Percentiles rank a stretch among this genome's conserved stretches.
Evolutionary conservation across 148 eudicot species (phyloP).

Genomic region (Beta vulgaris): DNA sequence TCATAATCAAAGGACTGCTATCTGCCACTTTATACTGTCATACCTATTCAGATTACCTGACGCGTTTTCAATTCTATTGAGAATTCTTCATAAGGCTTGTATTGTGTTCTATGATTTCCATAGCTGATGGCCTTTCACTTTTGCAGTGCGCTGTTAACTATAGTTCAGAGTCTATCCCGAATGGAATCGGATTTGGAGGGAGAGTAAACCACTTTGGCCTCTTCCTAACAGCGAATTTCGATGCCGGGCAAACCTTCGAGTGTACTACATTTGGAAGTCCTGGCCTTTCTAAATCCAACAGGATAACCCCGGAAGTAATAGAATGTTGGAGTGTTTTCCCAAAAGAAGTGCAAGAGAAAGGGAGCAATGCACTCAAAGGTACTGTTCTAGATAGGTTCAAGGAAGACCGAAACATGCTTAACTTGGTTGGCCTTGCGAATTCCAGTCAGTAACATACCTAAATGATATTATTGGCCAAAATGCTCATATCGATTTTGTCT

Average conservation of each 20-base stretch:
- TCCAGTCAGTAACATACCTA: conserved; percentile 47
- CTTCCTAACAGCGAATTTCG: conserved; percentile 79
- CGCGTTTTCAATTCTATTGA: not conserved
- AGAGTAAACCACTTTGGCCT: conserved; percentile 65
- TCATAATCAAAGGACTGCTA: too few species aligned
- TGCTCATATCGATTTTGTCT: not conserved
- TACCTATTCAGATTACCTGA: not conserved
- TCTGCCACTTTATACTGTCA: not conserved
- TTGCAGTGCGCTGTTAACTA: conserved; percentile 78
- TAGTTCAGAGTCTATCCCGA: conserved; percentile 80
- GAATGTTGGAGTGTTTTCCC: conserved; percentile 89
- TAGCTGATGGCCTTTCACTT: conserved; percentile 7
- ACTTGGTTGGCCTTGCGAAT: conserved; percentile 88
- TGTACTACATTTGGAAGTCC: conserved; percentile 89
- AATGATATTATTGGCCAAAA: not conserved
- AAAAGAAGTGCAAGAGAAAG: conserved; percentile 42
- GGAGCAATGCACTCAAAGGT: conserved; percentile 46
- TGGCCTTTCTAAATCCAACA: conserved; percentile 53
- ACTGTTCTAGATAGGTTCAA: conserved; percentile 82
- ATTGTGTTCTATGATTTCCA: not conserved
- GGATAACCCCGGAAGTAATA: conserved; percentile 77
- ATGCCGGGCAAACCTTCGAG: conserved; percentile 71
- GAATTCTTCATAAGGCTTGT: not conserved
- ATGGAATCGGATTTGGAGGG: conserved; percentile 95
- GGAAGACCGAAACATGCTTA: conserved; percentile 93